Percentiles rank a stretch among this genome's conserved stretches.
Evolutionary conservation across 1,284 basidiomycete species (phyloP).

Genomic region (Peniophora sp.): DNA sequence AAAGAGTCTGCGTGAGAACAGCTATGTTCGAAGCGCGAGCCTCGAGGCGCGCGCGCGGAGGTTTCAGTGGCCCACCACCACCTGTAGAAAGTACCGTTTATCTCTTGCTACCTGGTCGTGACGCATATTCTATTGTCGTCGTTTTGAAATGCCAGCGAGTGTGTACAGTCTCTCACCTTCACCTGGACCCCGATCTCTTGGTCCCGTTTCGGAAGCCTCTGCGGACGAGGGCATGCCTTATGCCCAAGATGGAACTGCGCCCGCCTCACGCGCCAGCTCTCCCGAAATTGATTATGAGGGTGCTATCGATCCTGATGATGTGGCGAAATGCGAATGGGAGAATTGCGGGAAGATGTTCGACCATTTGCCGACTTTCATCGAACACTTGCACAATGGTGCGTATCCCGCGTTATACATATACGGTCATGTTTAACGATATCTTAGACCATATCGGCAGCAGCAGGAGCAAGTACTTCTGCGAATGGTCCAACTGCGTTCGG

Average conservation of each 20-base stretch:
- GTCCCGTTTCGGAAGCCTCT: conserved; percentile 20
- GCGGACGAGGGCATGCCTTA: conserved; percentile 13
- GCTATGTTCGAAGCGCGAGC: not conserved
- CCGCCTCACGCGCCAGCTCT: conserved; percentile 19
- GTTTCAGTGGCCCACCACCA: not conserved
- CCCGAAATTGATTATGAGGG: conserved; percentile 12
- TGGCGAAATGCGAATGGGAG: conserved; percentile 70
- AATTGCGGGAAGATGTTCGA: conserved; percentile 67
- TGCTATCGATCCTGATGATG: conserved; percentile 24
- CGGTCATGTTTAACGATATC: conserved; percentile 2
- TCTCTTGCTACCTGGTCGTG: not conserved
- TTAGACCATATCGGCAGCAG: conserved; percentile 79
- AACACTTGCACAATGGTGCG: conserved; percentile 73
- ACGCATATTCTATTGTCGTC: too few relatives aligned
- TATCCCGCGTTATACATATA: too few relatives aligned
- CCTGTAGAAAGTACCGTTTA: not conserved
- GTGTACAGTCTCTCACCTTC: conserved; percentile 25
- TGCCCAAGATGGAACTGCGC: conserved; percentile 9
- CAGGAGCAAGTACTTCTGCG: conserved; percentile 82
- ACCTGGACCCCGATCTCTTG: conserved; percentile 20
- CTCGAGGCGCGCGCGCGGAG: not conserved
- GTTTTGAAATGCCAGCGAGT: conserved; percentile 21
- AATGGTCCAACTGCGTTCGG: conserved; percentile 78
- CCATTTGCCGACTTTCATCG: conserved; percentile 64
- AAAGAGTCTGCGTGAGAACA: not conserved